phyloP scores from a whole-genome alignment of 306 rosid genomes.

The Vigna unguiculata region DNA sequence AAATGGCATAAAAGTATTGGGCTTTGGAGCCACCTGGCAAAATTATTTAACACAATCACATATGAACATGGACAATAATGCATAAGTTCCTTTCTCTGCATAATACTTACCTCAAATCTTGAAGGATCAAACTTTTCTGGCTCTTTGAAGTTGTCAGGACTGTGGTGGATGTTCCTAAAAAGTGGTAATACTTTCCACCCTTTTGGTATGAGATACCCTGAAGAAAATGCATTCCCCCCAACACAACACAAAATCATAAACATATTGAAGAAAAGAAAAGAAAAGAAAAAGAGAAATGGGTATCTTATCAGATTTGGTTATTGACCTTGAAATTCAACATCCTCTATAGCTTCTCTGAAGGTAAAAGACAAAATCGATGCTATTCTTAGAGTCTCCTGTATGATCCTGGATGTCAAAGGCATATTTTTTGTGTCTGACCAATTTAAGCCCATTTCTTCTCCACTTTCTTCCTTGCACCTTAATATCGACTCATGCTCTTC shows the following conservation, averaged over 20 bases:
- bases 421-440: conserved; percentile 84
- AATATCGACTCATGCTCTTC: conserved; percentile 70
- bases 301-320: conserved; percentile 20
- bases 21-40: conserved; percentile 75
- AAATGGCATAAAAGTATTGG: conserved; percentile 92
- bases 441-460: conserved; percentile 55
- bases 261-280: neutral
- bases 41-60: conserved; percentile 21
- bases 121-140: conserved; percentile 92
- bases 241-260: neutral
- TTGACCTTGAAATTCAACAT: conserved; percentile 85
- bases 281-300: neutral
- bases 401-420: conserved; percentile 79
- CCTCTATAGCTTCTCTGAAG: conserved; percentile 90
- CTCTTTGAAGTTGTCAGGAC: conserved; percentile 69
- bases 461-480: conserved; percentile 51
- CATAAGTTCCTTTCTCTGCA: conserved; percentile 26
- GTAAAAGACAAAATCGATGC: conserved; percentile 91
- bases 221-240: neutral
- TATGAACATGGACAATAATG: conserved; percentile 26
- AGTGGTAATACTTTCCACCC: conserved; percentile 98
- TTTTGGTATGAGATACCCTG: conserved; percentile 90
- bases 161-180: conserved; percentile 92
- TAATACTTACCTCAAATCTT: conserved; percentile 79
- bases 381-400: conserved; percentile 88